phyloP scores from a whole-genome alignment of 495 filamentous ascomycete species.

The Jackrogersella minutella region DNA sequence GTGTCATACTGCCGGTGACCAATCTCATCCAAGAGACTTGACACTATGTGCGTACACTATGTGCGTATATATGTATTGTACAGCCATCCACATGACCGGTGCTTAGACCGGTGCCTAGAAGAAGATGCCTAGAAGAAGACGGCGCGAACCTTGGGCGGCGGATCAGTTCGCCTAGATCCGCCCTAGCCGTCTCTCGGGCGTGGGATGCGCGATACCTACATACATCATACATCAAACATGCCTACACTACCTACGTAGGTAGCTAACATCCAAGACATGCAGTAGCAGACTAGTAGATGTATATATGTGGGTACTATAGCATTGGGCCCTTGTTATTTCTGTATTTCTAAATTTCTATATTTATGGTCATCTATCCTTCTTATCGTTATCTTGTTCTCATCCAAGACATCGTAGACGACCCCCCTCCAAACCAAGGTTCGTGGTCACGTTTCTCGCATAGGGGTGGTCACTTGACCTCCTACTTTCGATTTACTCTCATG shows the following conservation, averaged over 20 bases:
- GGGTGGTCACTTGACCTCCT: constrained; percentile 37
- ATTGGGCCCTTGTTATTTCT: constrained; percentile 4
- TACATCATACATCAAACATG: constrained; percentile 15
- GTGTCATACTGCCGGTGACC: not conserved
- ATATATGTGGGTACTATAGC: too few species aligned
- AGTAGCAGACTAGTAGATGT: too few species aligned
- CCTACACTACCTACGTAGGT: too few species aligned
- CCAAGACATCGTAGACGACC: constrained; percentile 19
- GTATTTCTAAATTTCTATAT: too few species aligned
- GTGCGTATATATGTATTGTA: not conserved
- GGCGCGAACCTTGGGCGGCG: constrained; percentile 16
- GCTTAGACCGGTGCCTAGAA: not conserved
- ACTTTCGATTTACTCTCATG: not conserved
- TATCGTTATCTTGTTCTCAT: constrained; percentile 35
- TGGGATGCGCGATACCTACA: constrained; percentile 8
- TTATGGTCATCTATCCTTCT: constrained; percentile 27
- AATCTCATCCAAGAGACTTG: constrained; percentile 3
- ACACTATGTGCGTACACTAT: not conserved
- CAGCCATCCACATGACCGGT: constrained; percentile 26
- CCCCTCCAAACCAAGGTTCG: constrained; percentile 9
- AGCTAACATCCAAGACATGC: constrained; percentile 11
- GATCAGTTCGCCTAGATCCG: constrained; percentile 37
- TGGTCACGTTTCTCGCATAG: constrained; percentile 34
- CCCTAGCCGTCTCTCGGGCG: constrained; percentile 30
- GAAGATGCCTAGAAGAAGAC: constrained; percentile 1